A percentile compares a stretch with the other conserved stretches of the same genome.
phyloP scores from a whole-genome alignment of 2,329 filamentous ascomycete genomes.

The Trichophyton rubrum region DNA sequence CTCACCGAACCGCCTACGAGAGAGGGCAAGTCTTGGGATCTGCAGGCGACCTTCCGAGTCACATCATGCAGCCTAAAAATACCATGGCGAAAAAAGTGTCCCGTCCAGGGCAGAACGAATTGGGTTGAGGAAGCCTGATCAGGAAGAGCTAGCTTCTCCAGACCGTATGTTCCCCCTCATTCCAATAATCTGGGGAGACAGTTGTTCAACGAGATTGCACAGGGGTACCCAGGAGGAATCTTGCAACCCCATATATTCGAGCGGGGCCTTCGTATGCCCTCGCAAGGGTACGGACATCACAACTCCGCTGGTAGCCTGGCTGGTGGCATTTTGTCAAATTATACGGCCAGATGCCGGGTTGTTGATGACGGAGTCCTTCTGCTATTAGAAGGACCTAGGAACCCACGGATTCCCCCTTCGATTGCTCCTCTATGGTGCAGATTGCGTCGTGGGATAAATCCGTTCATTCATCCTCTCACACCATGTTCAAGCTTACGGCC shows the following conservation, averaged over 20 bases:
- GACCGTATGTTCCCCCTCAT: slow-evolving; percentile 1
- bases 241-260: background rate
- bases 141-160: background rate
- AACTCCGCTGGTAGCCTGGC: background rate
- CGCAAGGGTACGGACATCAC: background rate
- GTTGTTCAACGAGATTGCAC: background rate
- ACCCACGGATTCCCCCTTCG: background rate
- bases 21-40: background rate
- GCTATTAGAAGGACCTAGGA: background rate
- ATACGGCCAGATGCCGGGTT: background rate
- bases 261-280: slow-evolving; percentile 1
- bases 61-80: background rate
- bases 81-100: background rate
- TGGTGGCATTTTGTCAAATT: background rate
- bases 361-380: background rate
- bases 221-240: background rate
- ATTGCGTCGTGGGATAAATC: background rate
- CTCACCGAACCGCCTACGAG: background rate
- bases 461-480: background rate
- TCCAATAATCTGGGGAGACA: background rate
- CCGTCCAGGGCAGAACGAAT: background rate
- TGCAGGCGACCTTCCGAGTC: background rate
- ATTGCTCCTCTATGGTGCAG: background rate
- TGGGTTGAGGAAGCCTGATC: background rate
- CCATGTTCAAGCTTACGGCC: slow-evolving; percentile 9